These are phyloP conservation scores for Oryza nivara DNA, from an alignment of 176 grass and related monocot genomes.

Conservation along the genomic window DNA sequence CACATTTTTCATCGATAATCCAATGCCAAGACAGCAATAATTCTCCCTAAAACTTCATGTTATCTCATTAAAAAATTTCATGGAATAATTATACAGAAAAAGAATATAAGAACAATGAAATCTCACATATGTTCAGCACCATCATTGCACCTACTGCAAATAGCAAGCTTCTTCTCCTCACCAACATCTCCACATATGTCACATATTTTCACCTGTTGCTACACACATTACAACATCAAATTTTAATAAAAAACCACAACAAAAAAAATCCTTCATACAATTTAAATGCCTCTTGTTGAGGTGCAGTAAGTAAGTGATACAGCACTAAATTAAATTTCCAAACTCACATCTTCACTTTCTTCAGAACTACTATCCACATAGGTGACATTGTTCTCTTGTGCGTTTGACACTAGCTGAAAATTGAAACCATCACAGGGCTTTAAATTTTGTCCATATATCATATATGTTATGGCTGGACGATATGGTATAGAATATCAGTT, in stretches of 20 bases:
- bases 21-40: neutral
- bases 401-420: slow-evolving; percentile 10
- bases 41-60: neutral
- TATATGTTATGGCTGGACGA: too few species aligned
- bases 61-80: neutral
- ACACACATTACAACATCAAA: neutral
- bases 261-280: neutral
- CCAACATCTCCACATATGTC: slow-evolving; percentile 77
- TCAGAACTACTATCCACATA: slow-evolving; percentile 23
- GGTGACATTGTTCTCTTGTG: neutral
- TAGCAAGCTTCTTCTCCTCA: slow-evolving; percentile 61
- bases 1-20: neutral
- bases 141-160: slow-evolving; percentile 79
- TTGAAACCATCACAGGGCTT: slow-evolving; percentile 13
- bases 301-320: neutral
- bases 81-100: neutral
- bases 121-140: slow-evolving; percentile 75
- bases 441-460: neutral
- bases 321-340: slow-evolving; percentile 15
- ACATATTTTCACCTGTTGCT: slow-evolving; percentile 67
- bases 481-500: too few species aligned
- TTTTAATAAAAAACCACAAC: neutral
- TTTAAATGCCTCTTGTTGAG: neutral
- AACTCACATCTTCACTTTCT: slow-evolving; percentile 55
- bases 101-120: neutral